These are phyloP conservation scores for Lactarius sp. DNA, from an alignment of 768 basidiomycete genomes.

Conservation along the genomic window DNA sequence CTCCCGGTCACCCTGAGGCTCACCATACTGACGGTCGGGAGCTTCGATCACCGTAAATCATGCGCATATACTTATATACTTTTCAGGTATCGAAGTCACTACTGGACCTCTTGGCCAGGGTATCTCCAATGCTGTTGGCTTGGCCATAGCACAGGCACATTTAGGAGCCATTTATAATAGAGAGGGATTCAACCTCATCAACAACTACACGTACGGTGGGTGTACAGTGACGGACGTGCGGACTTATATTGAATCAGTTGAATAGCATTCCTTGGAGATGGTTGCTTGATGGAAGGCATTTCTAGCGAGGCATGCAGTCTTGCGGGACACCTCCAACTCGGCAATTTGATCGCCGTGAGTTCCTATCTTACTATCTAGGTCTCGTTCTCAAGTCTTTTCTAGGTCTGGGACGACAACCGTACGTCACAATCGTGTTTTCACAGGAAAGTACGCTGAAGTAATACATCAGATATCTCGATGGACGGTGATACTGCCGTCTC, in stretches of 20 bases:
- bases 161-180: conserved; percentile 88
- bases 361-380: conserved; percentile 15
- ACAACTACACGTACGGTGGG: conserved; percentile 85
- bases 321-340: conserved; percentile 90
- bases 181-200: conserved; percentile 71
- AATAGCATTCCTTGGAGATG: conserved; percentile 86
- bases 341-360: conserved; percentile 86
- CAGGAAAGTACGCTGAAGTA: conserved; percentile 16
- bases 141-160: conserved; percentile 92
- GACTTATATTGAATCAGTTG: conserved; percentile 12
- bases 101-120: conserved; percentile 96
- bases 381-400: conserved; percentile 21
- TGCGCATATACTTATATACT: conserved; percentile 10
- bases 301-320: conserved; percentile 88
- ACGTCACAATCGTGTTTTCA: conserved; percentile 31
- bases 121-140: conserved; percentile 87
- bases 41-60: conserved; percentile 5
- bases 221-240: neutral
- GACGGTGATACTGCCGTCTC: conserved; percentile 89
- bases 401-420: conserved; percentile 98
- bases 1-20: conserved; percentile 89
- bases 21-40: conserved; percentile 56
- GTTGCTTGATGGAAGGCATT: conserved; percentile 96
- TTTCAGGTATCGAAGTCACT: conserved; percentile 76
- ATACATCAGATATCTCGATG: conserved; percentile 78